Conservation (phyloP, 495 filamentous ascomycete genomes). For the Penicillium lagena region DNA sequence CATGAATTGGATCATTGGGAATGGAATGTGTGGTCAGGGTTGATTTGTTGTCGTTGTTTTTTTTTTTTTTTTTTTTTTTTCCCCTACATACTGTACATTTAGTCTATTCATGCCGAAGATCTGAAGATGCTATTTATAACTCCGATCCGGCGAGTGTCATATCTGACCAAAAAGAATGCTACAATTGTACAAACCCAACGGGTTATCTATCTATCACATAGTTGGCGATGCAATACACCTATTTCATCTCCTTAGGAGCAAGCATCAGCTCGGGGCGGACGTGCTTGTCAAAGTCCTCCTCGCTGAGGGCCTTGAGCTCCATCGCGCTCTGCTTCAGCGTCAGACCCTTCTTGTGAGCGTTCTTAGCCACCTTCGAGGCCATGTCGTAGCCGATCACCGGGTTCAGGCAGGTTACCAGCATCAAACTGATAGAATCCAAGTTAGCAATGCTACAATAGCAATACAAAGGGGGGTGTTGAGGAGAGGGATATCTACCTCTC, state of each 20-base stretch:
- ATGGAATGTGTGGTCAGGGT: too few species aligned
- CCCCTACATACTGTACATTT: too few species aligned
- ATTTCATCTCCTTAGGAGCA: conserved; percentile 61
- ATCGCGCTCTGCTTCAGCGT: conserved; percentile 91
- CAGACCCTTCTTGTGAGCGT: conserved; percentile 96
- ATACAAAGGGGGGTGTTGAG: conserved; percentile 1
- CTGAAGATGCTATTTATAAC: background rate
- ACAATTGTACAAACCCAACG: conserved; percentile 21
- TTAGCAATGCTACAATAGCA: conserved; percentile 13
- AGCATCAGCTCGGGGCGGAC: conserved; percentile 98
- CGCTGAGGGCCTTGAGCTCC: conserved; percentile 84
- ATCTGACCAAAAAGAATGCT: background rate
- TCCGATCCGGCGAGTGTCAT: background rate
- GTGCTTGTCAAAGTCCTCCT: conserved; percentile 84
- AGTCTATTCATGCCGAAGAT: background rate
- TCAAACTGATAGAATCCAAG: conserved; percentile 54
- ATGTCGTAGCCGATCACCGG: conserved; percentile 98
- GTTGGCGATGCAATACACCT: conserved; percentile 7
- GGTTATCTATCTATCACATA: conserved; percentile 1
- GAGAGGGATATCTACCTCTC: conserved; percentile 54
- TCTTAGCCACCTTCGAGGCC: conserved; percentile 97
- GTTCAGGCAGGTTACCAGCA: conserved; percentile 98
- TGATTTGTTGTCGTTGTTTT: too few species aligned
- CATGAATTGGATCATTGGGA: too few species aligned
- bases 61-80: too few species aligned